Percentiles rank a stretch among this genome's conserved stretches.
Conservation (phyloP, 305 asterid species). For the Lippia alba region DNA sequence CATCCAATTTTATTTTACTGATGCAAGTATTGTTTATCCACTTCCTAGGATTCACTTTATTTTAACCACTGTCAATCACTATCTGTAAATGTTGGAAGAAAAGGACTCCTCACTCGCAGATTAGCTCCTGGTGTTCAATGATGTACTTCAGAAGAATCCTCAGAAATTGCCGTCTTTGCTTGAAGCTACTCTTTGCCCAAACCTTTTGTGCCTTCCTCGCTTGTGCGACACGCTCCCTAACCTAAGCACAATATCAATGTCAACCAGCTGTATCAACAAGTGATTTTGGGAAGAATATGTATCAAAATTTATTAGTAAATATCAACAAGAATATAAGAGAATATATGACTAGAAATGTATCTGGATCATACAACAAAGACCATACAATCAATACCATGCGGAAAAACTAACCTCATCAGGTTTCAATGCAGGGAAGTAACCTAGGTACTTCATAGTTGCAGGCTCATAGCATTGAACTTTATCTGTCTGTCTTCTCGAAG, state of each 20-base stretch:
- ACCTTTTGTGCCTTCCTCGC: constrained; percentile 90
- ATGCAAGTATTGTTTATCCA: too few relatives aligned
- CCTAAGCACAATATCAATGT: constrained; percentile 51
- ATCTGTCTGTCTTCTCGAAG: constrained; percentile 95
- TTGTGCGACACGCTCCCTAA: constrained; percentile 85
- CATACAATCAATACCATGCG: constrained; percentile 1
- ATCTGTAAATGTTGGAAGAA: constrained; percentile 4
- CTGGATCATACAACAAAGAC: constrained; percentile 8
- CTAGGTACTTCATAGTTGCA: constrained; percentile 97
- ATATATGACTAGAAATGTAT: constrained; percentile 20
- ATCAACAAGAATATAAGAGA: constrained; percentile 12
- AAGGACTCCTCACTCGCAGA: constrained; percentile 84
- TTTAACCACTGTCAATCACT: constrained; percentile 10
- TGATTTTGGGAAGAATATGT: constrained; percentile 6
- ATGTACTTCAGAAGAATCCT: constrained; percentile 96
- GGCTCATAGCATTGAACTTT: constrained; percentile 99
- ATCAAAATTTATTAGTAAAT: constrained; percentile 18
- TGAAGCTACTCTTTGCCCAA: constrained; percentile 96
- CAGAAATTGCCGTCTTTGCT: constrained; percentile 93
- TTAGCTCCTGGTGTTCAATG: constrained; percentile 91
- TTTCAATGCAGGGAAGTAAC: constrained; percentile 80
- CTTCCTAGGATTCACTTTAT: too few relatives aligned
- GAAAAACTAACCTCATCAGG: constrained; percentile 77
- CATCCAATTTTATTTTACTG: too few relatives aligned
- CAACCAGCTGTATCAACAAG: constrained; percentile 19